Evolutionary conservation across 768 basidiomycete genomes (phyloP).

Genomic region (Albatrellus ellisii): DNA sequence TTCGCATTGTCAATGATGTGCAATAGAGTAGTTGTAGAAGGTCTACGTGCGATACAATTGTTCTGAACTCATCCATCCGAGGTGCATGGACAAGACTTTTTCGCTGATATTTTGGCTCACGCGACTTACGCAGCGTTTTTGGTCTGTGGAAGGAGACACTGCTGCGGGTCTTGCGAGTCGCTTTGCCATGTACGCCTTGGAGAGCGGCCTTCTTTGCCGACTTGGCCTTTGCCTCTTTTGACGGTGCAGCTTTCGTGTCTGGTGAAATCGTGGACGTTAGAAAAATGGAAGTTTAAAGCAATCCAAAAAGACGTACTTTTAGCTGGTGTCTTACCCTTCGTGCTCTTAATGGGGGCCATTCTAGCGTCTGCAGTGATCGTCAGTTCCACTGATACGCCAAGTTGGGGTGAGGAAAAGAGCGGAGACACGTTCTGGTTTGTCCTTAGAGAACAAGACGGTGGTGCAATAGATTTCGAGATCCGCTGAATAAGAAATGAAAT

Average conservation of each 20-base stretch:
- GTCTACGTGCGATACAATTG: slow-evolving; percentile 72
- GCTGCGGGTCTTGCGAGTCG: slow-evolving; percentile 68
- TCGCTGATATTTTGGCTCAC: slow-evolving; percentile 89
- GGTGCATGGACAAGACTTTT: slow-evolving; percentile 88
- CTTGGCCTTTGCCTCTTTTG: slow-evolving; percentile 63
- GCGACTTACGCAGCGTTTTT: slow-evolving; percentile 77
- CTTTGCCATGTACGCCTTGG: slow-evolving; percentile 69
- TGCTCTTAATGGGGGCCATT: slow-evolving; percentile 61
- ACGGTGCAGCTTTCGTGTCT: slow-evolving; percentile 11
- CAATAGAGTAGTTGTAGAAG: neutral
- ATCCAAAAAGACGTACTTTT: slow-evolving; percentile 24
- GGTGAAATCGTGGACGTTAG: neutral
- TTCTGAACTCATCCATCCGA: slow-evolving; percentile 94
- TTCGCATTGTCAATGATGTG: neutral
- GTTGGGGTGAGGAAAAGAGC: neutral
- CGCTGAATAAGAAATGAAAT: too few species aligned
- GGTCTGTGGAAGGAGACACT: slow-evolving; percentile 93
- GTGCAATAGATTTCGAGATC: neutral
- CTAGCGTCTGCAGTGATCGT: slow-evolving; percentile 2
- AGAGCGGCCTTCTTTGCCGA: slow-evolving; percentile 94
- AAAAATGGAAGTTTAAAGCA: neutral
- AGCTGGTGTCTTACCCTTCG: slow-evolving; percentile 46
- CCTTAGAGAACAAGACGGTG: neutral
- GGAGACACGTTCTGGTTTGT: neutral
- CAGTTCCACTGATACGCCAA: neutral